A percentile compares a stretch with the other conserved stretches of the same genome.
These are phyloP conservation scores for Sclerospora graminicola DNA, from an alignment of 352 stramenopile genomes.

Conservation along the genomic window DNA sequence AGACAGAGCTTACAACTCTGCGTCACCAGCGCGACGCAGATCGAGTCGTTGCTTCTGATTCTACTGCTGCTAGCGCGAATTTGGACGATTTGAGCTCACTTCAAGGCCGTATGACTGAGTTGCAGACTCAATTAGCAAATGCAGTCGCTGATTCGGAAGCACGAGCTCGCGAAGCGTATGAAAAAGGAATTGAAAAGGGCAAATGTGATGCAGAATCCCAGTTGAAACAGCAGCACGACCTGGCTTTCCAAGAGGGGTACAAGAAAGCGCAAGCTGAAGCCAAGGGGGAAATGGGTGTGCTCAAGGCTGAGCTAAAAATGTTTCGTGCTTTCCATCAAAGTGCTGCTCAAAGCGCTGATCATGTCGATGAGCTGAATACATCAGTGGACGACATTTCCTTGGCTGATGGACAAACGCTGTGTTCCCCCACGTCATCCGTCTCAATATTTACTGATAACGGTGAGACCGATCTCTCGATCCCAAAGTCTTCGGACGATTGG, in stretches of 20 bases:
- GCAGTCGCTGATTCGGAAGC: conserved; percentile 21
- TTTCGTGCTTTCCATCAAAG: conserved; percentile 40
- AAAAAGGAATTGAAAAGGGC: conserved; percentile 27
- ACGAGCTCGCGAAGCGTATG: conserved; percentile 27
- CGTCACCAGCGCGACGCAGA: conserved; percentile 21
- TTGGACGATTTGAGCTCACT: conserved; percentile 21
- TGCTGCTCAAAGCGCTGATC: conserved; percentile 22
- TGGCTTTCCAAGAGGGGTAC: conserved; percentile 27
- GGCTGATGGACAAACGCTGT: conserved; percentile 23
- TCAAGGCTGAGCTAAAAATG: conserved; percentile 36
- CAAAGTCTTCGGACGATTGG: conserved; percentile 41
- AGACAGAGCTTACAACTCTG: conserved; percentile 39
- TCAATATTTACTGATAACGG: conserved; percentile 34
- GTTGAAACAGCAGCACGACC: conserved; percentile 20
- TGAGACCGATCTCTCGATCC: conserved; percentile 19
- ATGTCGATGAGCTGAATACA: conserved; percentile 16
- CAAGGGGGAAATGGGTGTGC: conserved; percentile 28
- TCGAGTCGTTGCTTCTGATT: conserved; percentile 3
- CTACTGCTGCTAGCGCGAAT: not conserved
- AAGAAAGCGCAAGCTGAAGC: conserved; percentile 24
- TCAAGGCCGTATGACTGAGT: conserved; percentile 20
- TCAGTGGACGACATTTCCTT: conserved; percentile 31
- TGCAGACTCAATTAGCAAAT: conserved; percentile 30
- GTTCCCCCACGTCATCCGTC: conserved; percentile 30
- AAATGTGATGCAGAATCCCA: conserved; percentile 28